A percentile compares a stretch with the other conserved stretches of the same genome.
Evolutionary conservation across 2,329 filamentous ascomycete genomes (phyloP).

Genomic region (Trichoderma sp.): DNA sequence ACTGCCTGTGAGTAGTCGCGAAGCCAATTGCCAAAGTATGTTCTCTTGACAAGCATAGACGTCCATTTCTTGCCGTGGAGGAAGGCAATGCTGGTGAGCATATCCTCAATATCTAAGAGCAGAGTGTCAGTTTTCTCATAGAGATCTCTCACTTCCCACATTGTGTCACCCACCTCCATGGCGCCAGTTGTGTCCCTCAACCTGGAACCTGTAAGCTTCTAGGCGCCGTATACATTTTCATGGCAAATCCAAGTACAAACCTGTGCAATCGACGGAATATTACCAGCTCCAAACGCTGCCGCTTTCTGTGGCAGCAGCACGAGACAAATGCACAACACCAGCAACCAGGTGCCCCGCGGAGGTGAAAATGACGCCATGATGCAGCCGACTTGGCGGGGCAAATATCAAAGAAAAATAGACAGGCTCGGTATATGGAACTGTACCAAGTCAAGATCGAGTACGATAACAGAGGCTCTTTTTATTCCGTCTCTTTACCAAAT

Average conservation of each 20-base stretch:
- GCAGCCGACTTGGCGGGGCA: conserved; percentile 17
- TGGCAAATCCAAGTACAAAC: conserved; percentile 26
- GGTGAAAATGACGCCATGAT: conserved; percentile 49
- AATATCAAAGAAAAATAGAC: neutral
- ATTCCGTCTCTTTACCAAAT: neutral
- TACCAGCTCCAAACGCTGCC: conserved; percentile 66
- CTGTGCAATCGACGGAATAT: conserved; percentile 64
- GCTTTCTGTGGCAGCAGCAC: conserved; percentile 56
- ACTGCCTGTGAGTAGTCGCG: conserved; percentile 83
- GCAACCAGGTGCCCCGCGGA: conserved; percentile 50
- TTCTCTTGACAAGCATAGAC: conserved; percentile 71
- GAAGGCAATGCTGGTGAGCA: conserved; percentile 74
- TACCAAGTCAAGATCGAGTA: neutral
- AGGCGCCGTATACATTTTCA: neutral
- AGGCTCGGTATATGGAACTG: neutral
- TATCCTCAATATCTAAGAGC: conserved; percentile 69
- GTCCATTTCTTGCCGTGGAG: conserved; percentile 84
- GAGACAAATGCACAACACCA: conserved; percentile 53
- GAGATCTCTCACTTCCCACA: neutral
- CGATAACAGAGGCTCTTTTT: neutral
- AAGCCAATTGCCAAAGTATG: conserved; percentile 86
- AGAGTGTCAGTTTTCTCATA: neutral
- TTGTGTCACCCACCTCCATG: conserved; percentile 53
- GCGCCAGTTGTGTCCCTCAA: conserved; percentile 68
- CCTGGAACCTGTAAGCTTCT: conserved; percentile 38